Evolutionary conservation across 1,284 basidiomycete species (phyloP).

Genomic region (Ceratobasidium papillatum): DNA sequence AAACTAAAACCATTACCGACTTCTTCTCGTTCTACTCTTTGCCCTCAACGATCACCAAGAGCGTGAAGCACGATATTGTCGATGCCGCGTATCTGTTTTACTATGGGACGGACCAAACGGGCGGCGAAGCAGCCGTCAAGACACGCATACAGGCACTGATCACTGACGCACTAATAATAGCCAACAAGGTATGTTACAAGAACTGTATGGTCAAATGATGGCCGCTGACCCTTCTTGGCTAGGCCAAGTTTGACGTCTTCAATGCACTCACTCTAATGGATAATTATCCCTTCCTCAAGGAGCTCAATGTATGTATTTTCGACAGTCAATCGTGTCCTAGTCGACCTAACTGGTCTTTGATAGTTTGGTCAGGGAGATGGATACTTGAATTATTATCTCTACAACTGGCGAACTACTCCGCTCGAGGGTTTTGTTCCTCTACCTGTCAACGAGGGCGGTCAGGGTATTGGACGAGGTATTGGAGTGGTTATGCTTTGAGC

Average conservation of each 20-base stretch:
- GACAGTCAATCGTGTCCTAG: background rate
- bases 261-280: constrained; percentile 97
- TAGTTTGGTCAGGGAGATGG: constrained; percentile 94
- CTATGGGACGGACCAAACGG: constrained; percentile 75
- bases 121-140: constrained; percentile 72
- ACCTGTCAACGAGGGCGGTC: constrained; percentile 52
- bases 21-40: constrained; percentile 97
- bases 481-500: constrained; percentile 80
- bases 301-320: constrained; percentile 65
- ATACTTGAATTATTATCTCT: constrained; percentile 88
- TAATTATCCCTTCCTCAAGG: constrained; percentile 82
- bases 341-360: constrained; percentile 36
- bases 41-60: constrained; percentile 87
- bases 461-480: constrained; percentile 71
- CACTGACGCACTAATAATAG: constrained; percentile 80
- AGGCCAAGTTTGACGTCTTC: constrained; percentile 93
- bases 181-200: constrained; percentile 59
- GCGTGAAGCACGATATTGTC: constrained; percentile 67
- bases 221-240: background rate
- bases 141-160: constrained; percentile 77
- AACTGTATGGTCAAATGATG: constrained; percentile 25
- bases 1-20: constrained; percentile 88
- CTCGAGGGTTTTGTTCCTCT: constrained; percentile 71
- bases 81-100: constrained; percentile 95
- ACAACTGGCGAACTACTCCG: constrained; percentile 88